These are phyloP conservation scores for Backusella morwellensis DNA, from an alignment of 192 early-diverging fungal genomes.

Conservation along the genomic window DNA sequence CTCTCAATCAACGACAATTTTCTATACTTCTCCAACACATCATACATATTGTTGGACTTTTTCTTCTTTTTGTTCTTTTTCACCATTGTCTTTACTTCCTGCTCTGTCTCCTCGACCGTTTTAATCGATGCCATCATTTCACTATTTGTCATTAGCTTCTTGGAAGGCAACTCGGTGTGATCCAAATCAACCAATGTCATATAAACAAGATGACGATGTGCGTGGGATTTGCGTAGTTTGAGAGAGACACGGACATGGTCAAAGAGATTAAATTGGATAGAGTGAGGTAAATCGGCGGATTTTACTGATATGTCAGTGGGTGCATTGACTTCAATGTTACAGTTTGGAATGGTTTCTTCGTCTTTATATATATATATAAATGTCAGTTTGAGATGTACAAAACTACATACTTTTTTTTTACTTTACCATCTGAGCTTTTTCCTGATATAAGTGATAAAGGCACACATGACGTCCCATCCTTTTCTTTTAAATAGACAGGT, in stretches of 20 bases:
- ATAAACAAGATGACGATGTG: slow-evolving; percentile 62
- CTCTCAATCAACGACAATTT: slow-evolving; percentile 16
- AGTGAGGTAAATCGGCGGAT: slow-evolving; percentile 30
- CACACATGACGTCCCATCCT: slow-evolving; percentile 47
- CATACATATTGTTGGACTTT: slow-evolving; percentile 32
- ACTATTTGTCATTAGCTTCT: slow-evolving; percentile 18
- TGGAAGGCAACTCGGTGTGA: slow-evolving; percentile 14
- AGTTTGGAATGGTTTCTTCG: slow-evolving; percentile 25
- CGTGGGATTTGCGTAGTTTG: slow-evolving; percentile 55
- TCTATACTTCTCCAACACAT: slow-evolving; percentile 46
- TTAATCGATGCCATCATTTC: slow-evolving; percentile 24
- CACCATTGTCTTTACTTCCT: not conserved
- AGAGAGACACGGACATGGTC: slow-evolving; percentile 62
- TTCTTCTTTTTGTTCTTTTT: slow-evolving; percentile 2
- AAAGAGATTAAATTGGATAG: slow-evolving; percentile 56
- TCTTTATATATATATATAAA: slow-evolving; percentile 15
- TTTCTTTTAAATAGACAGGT: slow-evolving; percentile 66
- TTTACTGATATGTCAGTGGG: slow-evolving; percentile 49
- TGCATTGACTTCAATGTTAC: slow-evolving; percentile 42
- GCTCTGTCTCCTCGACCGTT: not conserved
- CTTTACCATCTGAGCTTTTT: slow-evolving; percentile 36
- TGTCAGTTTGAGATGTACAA: not conserved
- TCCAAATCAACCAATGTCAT: slow-evolving; percentile 60
- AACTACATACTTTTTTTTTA: not conserved
- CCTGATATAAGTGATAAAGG: slow-evolving; percentile 61